Percentiles rank a stretch among this genome's conserved stretches.
phyloP scores from a whole-genome alignment of 179 eudicot species.

The Silene coronaria region DNA sequence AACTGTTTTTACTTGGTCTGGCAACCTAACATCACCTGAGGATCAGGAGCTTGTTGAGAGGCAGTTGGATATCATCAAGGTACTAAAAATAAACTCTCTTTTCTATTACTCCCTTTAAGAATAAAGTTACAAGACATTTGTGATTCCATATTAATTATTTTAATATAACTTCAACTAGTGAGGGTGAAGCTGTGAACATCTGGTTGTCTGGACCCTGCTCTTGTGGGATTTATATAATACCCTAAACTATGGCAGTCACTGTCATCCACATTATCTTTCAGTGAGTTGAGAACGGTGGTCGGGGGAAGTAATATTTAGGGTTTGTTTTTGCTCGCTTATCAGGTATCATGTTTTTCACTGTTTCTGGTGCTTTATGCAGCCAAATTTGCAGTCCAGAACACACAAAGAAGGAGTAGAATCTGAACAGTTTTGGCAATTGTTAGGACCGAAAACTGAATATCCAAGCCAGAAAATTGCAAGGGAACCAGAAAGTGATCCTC shows the following conservation, averaged over 20 bases:
- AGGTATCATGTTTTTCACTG: neutral
- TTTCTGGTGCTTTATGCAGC: conserved; percentile 51
- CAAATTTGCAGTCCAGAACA: conserved; percentile 65
- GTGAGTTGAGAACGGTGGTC: neutral
- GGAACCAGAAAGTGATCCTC: conserved; percentile 82
- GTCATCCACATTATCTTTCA: no score
- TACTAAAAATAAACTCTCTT: conserved; percentile 18
- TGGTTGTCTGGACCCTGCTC: no score
- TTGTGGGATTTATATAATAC: no score
- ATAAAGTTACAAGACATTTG: neutral
- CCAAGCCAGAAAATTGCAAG: conserved; percentile 68
- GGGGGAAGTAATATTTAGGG: neutral
- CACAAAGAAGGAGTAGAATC: conserved; percentile 87
- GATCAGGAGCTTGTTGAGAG: conserved; percentile 92
- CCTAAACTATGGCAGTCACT: no score
- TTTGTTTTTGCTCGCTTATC: neutral
- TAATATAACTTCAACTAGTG: no score
- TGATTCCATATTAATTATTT: no score
- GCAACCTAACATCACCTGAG: conserved; percentile 59
- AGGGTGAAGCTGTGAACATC: no score
- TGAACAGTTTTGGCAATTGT: conserved; percentile 76
- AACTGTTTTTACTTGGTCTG: conserved; percentile 74
- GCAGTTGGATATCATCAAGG: conserved; percentile 87
- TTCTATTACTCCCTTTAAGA: neutral
- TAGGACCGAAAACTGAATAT: conserved; percentile 81